These are phyloP conservation scores for Tilletia walkeri DNA, from an alignment of 1,284 basidiomycete genomes.

Conservation along the genomic window DNA sequence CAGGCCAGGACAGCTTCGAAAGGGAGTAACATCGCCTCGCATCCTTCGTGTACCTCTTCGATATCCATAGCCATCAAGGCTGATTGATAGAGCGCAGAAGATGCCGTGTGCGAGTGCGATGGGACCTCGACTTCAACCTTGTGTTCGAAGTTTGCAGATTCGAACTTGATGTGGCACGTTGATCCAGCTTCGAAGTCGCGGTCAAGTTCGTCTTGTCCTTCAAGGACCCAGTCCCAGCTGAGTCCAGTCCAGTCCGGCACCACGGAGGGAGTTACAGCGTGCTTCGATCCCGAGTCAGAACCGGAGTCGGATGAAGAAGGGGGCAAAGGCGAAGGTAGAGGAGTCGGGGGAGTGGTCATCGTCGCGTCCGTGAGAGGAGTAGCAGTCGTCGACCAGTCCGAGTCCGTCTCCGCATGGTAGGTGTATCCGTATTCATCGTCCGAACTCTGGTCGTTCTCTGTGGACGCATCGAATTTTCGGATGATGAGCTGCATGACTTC, in stretches of 20 bases:
- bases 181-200: background rate
- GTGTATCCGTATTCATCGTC: background rate
- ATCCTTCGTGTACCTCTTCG: background rate
- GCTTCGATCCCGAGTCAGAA: background rate
- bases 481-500: slow-evolving; percentile 5
- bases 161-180: background rate
- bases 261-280: background rate
- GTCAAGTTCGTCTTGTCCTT: background rate
- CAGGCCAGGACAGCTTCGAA: too few relatives aligned
- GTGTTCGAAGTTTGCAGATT: background rate
- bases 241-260: background rate
- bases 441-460: background rate
- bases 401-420: too few relatives aligned
- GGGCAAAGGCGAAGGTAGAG: background rate
- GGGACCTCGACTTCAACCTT: background rate
- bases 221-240: slow-evolving; percentile 14
- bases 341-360: background rate
- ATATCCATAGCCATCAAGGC: background rate
- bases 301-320: background rate
- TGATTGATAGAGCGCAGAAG: background rate
- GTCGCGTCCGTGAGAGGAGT: background rate
- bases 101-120: background rate
- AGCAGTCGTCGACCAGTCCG: too few relatives aligned
- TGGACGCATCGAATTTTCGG: background rate
- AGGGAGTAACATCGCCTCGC: too few relatives aligned